phyloP scores from a whole-genome alignment of 768 basidiomycete genomes.

The Pleurotus pulmonarius region DNA sequence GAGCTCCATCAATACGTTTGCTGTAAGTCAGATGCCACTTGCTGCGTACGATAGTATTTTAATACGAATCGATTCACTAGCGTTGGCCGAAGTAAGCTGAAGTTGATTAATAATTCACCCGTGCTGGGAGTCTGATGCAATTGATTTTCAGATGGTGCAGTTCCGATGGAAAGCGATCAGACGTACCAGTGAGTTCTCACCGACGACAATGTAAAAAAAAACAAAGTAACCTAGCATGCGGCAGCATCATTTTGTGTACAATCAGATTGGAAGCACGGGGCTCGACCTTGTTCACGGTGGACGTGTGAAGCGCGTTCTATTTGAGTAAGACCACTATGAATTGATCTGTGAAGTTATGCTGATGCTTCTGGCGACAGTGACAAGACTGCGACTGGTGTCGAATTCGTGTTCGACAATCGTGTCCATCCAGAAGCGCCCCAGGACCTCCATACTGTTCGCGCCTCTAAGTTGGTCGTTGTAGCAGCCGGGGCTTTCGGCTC shows the following conservation, averaged over 20 bases:
- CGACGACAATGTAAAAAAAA: no score
- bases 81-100: constrained; percentile 5
- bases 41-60: neutral
- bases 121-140: neutral
- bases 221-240: neutral
- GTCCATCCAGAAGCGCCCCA: constrained; percentile 10
- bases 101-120: neutral
- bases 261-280: neutral
- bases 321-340: neutral
- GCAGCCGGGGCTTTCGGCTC: neutral
- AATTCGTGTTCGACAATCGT: neutral
- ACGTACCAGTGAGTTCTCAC: neutral
- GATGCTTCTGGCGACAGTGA: neutral
- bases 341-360: neutral
- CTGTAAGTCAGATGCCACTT: neutral
- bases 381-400: neutral
- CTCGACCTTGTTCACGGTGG: neutral
- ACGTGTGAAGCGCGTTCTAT: neutral
- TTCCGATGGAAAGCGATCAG: neutral
- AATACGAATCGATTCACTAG: neutral
- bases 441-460: neutral
- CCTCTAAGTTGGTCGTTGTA: neutral
- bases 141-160: neutral
- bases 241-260: constrained; percentile 5
- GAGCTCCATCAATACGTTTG: constrained; percentile 3